Conservation (phyloP, 176 grass and related monocot species). For the Musa schizocarpa region DNA sequence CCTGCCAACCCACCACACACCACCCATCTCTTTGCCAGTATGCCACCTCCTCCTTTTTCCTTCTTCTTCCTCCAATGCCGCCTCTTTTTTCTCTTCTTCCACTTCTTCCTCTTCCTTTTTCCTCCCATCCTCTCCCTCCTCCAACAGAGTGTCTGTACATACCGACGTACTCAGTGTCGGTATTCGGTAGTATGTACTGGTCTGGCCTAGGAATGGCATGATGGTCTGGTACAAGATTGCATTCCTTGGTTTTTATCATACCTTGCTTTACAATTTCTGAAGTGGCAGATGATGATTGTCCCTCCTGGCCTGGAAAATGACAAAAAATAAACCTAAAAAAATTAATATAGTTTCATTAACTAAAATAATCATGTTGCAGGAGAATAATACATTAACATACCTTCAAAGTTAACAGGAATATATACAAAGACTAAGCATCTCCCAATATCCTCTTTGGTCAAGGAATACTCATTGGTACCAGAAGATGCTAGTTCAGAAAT, state of each 20-base stretch:
- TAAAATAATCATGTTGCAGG: not conserved
- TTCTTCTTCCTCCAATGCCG: too few relatives aligned
- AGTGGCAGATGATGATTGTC: conserved; percentile 47
- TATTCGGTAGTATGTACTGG: too few relatives aligned
- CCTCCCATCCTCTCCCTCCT: too few relatives aligned
- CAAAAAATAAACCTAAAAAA: conserved; percentile 20
- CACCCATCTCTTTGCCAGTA: too few relatives aligned
- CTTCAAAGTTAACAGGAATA: conserved; percentile 70
- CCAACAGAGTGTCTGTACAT: too few relatives aligned
- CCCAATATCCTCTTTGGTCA: conserved; percentile 65
- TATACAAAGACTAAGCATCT: conserved; percentile 62
- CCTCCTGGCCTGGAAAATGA: conserved; percentile 54
- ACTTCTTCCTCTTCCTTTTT: too few relatives aligned
- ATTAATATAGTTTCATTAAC: not conserved
- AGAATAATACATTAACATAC: conserved; percentile 30
- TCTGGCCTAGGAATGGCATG: too few relatives aligned
- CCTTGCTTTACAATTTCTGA: conserved; percentile 80
- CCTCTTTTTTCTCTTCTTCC: too few relatives aligned
- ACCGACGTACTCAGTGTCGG: too few relatives aligned
- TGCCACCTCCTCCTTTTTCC: too few relatives aligned
- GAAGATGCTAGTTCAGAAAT: conserved; percentile 56
- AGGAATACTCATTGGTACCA: conserved; percentile 56
- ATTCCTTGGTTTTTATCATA: conserved; percentile 6
- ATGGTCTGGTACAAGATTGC: too few relatives aligned
- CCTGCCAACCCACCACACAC: too few relatives aligned